phyloP scores from a whole-genome alignment of 2,329 filamentous ascomycete genomes.

The Metarhizium sp. region DNA sequence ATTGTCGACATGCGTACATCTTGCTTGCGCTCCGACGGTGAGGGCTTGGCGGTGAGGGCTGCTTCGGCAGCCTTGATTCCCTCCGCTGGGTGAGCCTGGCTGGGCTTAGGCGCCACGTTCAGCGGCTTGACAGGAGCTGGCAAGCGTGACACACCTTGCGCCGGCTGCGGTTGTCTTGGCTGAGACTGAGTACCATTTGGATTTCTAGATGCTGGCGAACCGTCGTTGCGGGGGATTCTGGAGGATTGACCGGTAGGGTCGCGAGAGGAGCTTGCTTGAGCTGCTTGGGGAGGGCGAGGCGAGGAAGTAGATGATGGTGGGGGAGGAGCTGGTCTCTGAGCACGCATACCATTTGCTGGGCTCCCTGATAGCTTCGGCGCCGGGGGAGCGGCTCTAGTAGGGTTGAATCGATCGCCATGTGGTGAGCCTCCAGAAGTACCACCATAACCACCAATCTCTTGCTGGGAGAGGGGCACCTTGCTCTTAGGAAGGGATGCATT shows the following conservation, averaged over 20 bases:
- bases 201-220: slow-evolving; percentile 44
- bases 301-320: slow-evolving; percentile 39
- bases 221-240: slow-evolving; percentile 37
- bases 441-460: slow-evolving; percentile 72
- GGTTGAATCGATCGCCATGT: slow-evolving; percentile 68
- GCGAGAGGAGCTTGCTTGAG: slow-evolving; percentile 41
- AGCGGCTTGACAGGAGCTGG: slow-evolving; percentile 66
- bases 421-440: slow-evolving; percentile 31
- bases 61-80: slow-evolving; percentile 83
- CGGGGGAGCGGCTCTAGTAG: slow-evolving; percentile 73
- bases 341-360: slow-evolving; percentile 47
- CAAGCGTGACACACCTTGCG: slow-evolving; percentile 36
- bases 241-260: slow-evolving; percentile 32
- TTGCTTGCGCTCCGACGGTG: slow-evolving; percentile 65
- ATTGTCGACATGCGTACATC: slow-evolving; percentile 98
- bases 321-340: slow-evolving; percentile 76
- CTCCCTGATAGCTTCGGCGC: slow-evolving; percentile 55
- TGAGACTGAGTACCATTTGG: slow-evolving; percentile 42
- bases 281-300: slow-evolving; percentile 35
- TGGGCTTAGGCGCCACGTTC: slow-evolving; percentile 63
- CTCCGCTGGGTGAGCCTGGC: slow-evolving; percentile 41
- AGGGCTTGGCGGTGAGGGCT: slow-evolving; percentile 75
- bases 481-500: slow-evolving; percentile 82
- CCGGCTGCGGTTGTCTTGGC: slow-evolving; percentile 35
- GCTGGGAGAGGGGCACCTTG: slow-evolving; percentile 72